Base-by-base conservation (phyloP, 176 grass and related monocot species). In the Thinopyrum elongatum region DNA sequence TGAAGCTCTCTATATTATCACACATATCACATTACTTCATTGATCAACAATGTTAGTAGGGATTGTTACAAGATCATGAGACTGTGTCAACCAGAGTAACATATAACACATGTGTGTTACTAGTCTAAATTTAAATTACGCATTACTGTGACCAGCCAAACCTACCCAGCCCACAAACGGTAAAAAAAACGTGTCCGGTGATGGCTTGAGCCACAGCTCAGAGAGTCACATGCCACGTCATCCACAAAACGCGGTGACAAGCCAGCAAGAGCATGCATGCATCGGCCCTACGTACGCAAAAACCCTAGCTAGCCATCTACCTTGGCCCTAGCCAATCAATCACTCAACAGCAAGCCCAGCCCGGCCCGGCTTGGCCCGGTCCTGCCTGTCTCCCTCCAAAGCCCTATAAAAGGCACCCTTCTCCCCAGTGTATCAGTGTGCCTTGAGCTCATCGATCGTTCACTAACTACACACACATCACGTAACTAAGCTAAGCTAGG, bases 361-460 rank as follows among this genome's bases (percentile, higher is more conserved):
- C 61, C 39, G 0, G 14, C 70, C 65, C 19, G 5, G 6, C 25
- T 30, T 9, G 10, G 39, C 65, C 76, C 71, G 26, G 2, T 7
- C 62, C 62, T 17, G 8, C 16, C 83, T 27, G 41, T 12, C 10
- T 74, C 77, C 13, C 21, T 62, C 17, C 17, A 16, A 72, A 69
- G 61, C 61, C 70, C 79, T 90, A 90, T 90, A 90, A 90, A 86
- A 70, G 6, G 29, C 30, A 72, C 72, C 72, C 69, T 53, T 64
- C 62, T 47, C 23, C 44, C 22, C 8, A 14, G 44, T 2, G 11
- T 44, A 85, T 36, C 83, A 19, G 44, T 63, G 62, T 77, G 83
- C 78, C 83, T 82, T 77, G 70, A 77, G 70, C 59, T 25, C 12
- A 74, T 47, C 71, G 23, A 28, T 46, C 41, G 1, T 5, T 25